Base-by-base conservation (phyloP, 1,284 basidiomycete species). In the Boletus semigastroideus region DNA sequence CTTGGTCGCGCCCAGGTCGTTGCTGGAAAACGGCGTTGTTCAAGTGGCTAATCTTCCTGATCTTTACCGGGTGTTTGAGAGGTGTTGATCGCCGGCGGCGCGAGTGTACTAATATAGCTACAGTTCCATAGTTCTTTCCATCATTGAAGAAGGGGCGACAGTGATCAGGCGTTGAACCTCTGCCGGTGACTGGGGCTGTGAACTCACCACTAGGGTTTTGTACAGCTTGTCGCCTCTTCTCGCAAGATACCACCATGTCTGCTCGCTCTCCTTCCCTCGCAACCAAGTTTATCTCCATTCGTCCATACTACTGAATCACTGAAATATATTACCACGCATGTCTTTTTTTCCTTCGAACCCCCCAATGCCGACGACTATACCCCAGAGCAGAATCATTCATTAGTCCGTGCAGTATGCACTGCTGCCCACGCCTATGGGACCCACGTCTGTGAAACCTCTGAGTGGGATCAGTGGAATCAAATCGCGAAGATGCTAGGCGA, bases 41-140 rank as follows among this genome's bases (percentile, higher is more conserved):
- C 90, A 94, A 69, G 82, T 94, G 17, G 94, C 94, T 6, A 89
- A 84, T 68, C 69, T 96, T 46, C 92, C 92, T 4, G 91, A 93
- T 58, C 72, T 97, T 56, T 97, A 95, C 68, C 86, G 87, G 54
- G 88, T 96, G 2, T 97, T 96, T 63, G 93, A 95, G 71, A 73
- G 92, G 53, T 95, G 93, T 65, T 95, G 66, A 72, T 37, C 16
- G 33, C 25, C 19, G 12, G 31, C 25, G n/a, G n/a, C n/a, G n/a
- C n/a, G n/a, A n/a, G n/a, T n/a, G n/a, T n/a, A n/a, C n/a, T n/a
- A n/a, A n/a, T n/a, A n/a, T n/a, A n/a, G n/a, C n/a, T n/a, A n/a
- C n/a, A n/a, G n/a, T n/a, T n/a, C n/a, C n/a, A n/a, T n/a, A n/a
- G n/a, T n/a, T n/a, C n/a, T n/a, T n/a, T n/a, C n/a, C n/a, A n/a